Evolutionary conservation across 2,329 filamentous ascomycete genomes (phyloP), one percentile per base, ranked within the genome.

Genomic region (Pseudogymnoascus sp.): DNA sequence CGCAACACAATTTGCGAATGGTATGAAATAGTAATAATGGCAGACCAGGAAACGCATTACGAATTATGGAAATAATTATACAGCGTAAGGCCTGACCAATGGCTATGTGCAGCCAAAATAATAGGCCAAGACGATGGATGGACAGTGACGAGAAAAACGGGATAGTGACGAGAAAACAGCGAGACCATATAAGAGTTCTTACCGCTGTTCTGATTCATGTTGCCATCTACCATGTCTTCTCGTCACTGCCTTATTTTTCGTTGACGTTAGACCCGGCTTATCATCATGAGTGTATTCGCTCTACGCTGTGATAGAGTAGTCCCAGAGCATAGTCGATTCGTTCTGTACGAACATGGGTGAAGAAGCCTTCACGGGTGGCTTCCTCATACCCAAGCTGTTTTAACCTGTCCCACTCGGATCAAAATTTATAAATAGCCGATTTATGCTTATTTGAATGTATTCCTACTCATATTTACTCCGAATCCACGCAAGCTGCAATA

Each of bases 401-500:
- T 7, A 39, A 18, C 37, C 18, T 8, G 30, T 7, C 30, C 30
- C 9, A 32, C 9, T 32, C 30, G 9, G 9, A 8, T 41, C n/a
- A 25, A 8, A 28, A 28, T 18, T 32, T 54, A 30, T 18, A 32
- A 50, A 12, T 32, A n/a, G 32, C 47, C 9, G n/a, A 54, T 54
- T 25, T 6, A 54, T 32, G 25, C 28, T 32, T 54, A 6, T 54
- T 54, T 32, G 28, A 32, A 54, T 54, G 28, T 32, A 54, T 25
- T 43, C 8, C 3, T 43, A 25, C 32, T 32, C 47, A 12, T 32
- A 54, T 54, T 6, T 54, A 54, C 47, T 32, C 47, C 47, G 25
- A 54, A 54, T 22, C 32, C 28, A 54, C 28, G 47, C 47, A 32
- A 54, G 25, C 47, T 54, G 47, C 47, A 54, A 20, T 54, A 54